These are phyloP conservation scores for Cyclostephanos tholiformis DNA, from an alignment of 108 stramenopile genomes.

Conservation along the genomic window DNA sequence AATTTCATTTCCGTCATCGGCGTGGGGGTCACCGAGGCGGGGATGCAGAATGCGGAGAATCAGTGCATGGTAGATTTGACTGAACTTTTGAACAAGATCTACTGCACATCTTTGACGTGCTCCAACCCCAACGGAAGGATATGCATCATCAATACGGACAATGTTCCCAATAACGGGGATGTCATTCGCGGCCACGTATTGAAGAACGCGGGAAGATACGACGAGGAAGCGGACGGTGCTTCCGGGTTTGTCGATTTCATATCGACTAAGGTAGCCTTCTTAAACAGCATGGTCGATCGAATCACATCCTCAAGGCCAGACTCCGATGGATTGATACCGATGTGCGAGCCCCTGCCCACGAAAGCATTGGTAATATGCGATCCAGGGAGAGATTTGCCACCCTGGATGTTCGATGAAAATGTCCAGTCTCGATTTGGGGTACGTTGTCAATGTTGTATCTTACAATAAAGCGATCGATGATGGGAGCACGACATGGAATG, in stretches of 20 bases:
- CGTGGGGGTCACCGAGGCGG: conserved; percentile 90
- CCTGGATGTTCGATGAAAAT: conserved; percentile 34
- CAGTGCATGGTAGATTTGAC: conserved; percentile 74
- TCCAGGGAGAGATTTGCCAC: conserved; percentile 48
- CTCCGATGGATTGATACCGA: conserved; percentile 64
- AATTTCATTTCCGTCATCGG: conserved; percentile 63
- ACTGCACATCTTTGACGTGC: conserved; percentile 16
- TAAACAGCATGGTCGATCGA: conserved; percentile 92
- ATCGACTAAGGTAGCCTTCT: conserved; percentile 63
- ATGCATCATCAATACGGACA: conserved; percentile 86
- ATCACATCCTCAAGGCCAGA: conserved; percentile 77
- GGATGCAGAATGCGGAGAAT: conserved; percentile 64
- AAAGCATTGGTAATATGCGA: conserved; percentile 89
- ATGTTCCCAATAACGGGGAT: conserved; percentile 85
- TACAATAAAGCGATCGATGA: background rate
- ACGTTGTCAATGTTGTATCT: background rate
- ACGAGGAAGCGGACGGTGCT: conserved; percentile 7
- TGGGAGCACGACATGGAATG: no score
- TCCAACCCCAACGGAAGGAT: conserved; percentile 47
- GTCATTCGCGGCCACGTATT: conserved; percentile 66
- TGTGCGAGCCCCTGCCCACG: conserved; percentile 76
- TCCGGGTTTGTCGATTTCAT: conserved; percentile 51
- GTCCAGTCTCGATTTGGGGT: conserved; percentile 37
- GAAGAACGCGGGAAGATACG: conserved; percentile 44
- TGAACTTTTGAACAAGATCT: conserved; percentile 44